Evolutionary conservation across 352 stramenopile genomes (phyloP).

Genomic region (Phytophthora multivora): DNA sequence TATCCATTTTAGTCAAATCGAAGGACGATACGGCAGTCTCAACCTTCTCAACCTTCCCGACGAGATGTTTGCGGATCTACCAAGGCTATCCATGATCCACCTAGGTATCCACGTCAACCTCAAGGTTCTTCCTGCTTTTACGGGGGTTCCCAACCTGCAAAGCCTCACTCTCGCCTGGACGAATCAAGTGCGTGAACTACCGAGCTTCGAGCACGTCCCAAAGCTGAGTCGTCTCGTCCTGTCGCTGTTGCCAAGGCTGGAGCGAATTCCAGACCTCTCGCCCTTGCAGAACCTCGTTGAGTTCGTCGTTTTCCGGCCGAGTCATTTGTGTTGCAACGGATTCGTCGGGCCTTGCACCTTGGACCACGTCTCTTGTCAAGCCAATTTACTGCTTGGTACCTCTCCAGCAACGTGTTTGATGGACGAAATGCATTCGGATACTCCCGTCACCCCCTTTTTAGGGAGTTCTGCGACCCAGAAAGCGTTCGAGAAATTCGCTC

Average conservation of each 20-base stretch:
- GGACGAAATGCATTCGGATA: neutral
- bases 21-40: neutral
- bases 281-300: conserved; percentile 12
- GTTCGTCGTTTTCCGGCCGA: conserved; percentile 17
- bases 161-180: conserved; percentile 26
- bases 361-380: conserved; percentile 21
- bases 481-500: conserved; percentile 11
- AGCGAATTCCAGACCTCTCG: conserved; percentile 25
- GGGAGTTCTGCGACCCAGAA: conserved; percentile 5
- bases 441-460: neutral
- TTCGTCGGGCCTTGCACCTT: conserved; percentile 35
- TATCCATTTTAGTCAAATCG: conserved; percentile 7
- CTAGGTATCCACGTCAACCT: conserved; percentile 7
- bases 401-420: conserved; percentile 10
- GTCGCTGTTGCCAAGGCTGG: conserved; percentile 10
- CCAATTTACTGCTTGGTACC: neutral
- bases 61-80: conserved; percentile 9
- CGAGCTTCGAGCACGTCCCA: conserved; percentile 15
- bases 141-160: conserved; percentile 4
- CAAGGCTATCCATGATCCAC: conserved; percentile 2
- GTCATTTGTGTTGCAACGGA: conserved; percentile 40
- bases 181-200: conserved; percentile 17
- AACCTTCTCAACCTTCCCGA: conserved; percentile 4
- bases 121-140: neutral
- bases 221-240: conserved; percentile 19